Base-by-base conservation (phyloP, 2,329 filamentous ascomycete species). In the Pseudogymnoascus sp. region DNA sequence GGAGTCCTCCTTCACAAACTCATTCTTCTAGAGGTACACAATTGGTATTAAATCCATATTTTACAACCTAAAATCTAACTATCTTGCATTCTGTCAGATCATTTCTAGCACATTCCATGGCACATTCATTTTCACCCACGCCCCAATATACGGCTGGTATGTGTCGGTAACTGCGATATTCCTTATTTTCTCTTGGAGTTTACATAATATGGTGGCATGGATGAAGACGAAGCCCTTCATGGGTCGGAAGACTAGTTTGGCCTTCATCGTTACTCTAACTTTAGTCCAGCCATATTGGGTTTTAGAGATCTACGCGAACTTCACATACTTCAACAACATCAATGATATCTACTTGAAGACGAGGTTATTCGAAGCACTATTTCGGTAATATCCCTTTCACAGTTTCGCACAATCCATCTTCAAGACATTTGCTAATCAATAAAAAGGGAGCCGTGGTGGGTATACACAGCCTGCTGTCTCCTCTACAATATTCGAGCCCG, bases 391-490 rank as follows among this genome's bases (percentile, higher is more conserved):
- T 24, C 7, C 37, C n/a, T 22, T 43, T 43, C 40, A n/a, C 2
- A 7, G 16, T 16, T 22, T 7, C 3, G 19, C 16, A 22, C 6
- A 22, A 4, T 3, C 10, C 40, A 16, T 43, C 19, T 24, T 3
- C 19, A 8, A 43, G 38, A 61, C 85, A 85, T 0, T 87, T 87
- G 68, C 75, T 87, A 41, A 63, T 22, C 19, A 22, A 43, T 26
- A 60, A 41, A 8, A 33, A 81, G 81, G 8, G 86, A 89, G 66
- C 86, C 86, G 0, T 89, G 86, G 86, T 89, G 86, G 86, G 80
- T 89, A 16, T 85, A 86, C 66, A 86, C 85, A 0, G 82, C 81
- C 1, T 68, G 80, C 65, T 83, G 78, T 22, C 76, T 89, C 3
- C 82, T 88, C 71, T 87, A 81, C 76, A 84, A 85, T 53, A 87